Evolutionary conservation across 208 protist genomes (phyloP).

Genomic region (Leishmania gerbilli): DNA sequence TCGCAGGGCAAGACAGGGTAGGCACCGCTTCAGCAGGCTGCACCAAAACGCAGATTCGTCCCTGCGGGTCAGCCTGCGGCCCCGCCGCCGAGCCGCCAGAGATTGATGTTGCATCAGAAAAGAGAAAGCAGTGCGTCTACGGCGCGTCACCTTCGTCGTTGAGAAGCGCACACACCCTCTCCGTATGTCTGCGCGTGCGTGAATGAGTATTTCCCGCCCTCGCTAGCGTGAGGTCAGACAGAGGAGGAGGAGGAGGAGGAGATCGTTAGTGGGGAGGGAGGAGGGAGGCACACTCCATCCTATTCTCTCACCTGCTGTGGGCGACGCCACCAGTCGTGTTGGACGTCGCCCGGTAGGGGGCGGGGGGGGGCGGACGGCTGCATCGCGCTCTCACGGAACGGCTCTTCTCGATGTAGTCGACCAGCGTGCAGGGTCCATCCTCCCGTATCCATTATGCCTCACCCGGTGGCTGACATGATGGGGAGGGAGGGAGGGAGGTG

Average conservation of each 20-base stretch:
- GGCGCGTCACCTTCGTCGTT: neutral
- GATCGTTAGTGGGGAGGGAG: neutral
- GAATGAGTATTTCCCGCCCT: neutral
- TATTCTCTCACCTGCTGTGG: too few relatives aligned
- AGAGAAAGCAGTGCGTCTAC: too few relatives aligned
- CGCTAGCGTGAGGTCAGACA: neutral
- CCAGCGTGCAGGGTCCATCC: neutral
- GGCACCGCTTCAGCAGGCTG: conserved; percentile 5
- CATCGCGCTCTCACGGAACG: neutral
- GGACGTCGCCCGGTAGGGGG: too few relatives aligned
- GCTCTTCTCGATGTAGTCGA: neutral
- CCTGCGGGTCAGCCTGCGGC: neutral
- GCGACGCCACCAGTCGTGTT: too few relatives aligned
- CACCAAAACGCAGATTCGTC: neutral
- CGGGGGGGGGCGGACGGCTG: too few relatives aligned
- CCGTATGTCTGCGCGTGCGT: neutral
- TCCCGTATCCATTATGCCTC: neutral
- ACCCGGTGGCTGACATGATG: neutral
- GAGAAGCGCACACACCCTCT: neutral
- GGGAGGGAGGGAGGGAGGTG: neutral
- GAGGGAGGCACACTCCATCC: too few relatives aligned
- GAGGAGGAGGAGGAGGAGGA: neutral
- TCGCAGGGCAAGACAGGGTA: neutral
- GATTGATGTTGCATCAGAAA: neutral
- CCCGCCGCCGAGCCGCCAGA: neutral